Evolutionary conservation across 2,329 filamentous ascomycete genomes (phyloP).

Genomic region (Chaetomium globosum): DNA sequence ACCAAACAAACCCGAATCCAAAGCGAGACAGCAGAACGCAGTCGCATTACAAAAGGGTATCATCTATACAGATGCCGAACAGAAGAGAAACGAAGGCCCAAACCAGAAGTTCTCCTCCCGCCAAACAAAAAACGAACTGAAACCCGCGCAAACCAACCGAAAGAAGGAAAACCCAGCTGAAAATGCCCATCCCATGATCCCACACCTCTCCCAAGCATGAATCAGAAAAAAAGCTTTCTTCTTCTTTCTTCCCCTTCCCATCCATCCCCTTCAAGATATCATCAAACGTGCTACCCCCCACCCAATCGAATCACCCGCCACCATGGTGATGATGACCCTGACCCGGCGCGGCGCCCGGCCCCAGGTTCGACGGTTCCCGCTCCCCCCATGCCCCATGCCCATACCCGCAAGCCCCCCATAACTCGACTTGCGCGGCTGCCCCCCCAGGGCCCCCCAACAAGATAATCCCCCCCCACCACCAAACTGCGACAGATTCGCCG

Average conservation of each 20-base stretch:
- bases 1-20: neutral
- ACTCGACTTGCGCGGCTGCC: constrained; percentile 24
- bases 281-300: constrained; percentile 42
- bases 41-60: constrained; percentile 26
- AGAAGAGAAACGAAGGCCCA: neutral
- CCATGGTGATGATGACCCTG: neutral
- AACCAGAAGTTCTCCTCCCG: neutral
- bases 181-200: neutral
- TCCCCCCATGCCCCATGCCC: neutral
- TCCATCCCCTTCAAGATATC: constrained; percentile 45
- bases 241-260: constrained; percentile 39
- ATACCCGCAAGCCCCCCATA: constrained; percentile 20
- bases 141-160: constrained; percentile 12
- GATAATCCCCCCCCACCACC: neutral
- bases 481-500: constrained; percentile 23
- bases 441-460: neutral
- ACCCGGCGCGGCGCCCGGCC: neutral
- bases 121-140: constrained; percentile 4
- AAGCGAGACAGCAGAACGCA: neutral
- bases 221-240: constrained; percentile 34
- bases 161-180: constrained; percentile 4
- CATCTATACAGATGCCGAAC: constrained; percentile 28
- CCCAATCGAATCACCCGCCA: constrained; percentile 12
- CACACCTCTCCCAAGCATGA: neutral
- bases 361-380: constrained; percentile 15